Evolutionary conservation across 163 green algal genomes (phyloP).

Genomic region (Scenedesmus sp.): DNA sequence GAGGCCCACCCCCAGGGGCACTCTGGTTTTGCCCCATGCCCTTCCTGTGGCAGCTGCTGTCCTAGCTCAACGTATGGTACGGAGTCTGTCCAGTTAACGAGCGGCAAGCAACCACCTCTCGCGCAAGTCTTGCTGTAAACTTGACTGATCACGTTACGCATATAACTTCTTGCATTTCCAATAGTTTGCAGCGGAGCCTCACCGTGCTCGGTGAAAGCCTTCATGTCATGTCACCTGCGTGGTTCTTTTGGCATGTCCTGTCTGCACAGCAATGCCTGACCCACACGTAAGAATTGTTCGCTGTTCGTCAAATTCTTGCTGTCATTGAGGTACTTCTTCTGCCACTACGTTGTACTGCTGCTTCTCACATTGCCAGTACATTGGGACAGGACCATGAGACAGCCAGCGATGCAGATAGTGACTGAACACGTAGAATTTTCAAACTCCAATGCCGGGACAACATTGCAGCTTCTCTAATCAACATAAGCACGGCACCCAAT

Average conservation of each 20-base stretch:
- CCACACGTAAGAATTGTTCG: not conserved
- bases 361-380: not conserved
- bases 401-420: not conserved
- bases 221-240: slow-evolving; percentile 14
- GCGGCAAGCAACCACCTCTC: not conserved
- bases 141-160: not conserved
- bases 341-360: not conserved
- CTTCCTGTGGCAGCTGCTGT: not conserved
- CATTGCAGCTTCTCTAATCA: not conserved
- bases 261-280: not conserved
- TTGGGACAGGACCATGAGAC: not conserved
- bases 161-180: not conserved
- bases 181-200: not conserved
- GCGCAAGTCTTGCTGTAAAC: not conserved
- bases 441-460: not conserved
- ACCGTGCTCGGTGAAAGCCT: not conserved
- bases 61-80: not conserved
- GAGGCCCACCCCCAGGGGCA: slow-evolving; percentile 56
- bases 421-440: no score
- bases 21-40: slow-evolving; percentile 73
- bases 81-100: not conserved
- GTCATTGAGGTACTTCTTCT: not conserved
- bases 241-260: not conserved
- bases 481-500: not conserved
- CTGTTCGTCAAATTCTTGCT: not conserved